These are phyloP conservation scores for Crassisporium funariophilum DNA, from an alignment of 768 basidiomycete species.

Conservation along the genomic window DNA sequence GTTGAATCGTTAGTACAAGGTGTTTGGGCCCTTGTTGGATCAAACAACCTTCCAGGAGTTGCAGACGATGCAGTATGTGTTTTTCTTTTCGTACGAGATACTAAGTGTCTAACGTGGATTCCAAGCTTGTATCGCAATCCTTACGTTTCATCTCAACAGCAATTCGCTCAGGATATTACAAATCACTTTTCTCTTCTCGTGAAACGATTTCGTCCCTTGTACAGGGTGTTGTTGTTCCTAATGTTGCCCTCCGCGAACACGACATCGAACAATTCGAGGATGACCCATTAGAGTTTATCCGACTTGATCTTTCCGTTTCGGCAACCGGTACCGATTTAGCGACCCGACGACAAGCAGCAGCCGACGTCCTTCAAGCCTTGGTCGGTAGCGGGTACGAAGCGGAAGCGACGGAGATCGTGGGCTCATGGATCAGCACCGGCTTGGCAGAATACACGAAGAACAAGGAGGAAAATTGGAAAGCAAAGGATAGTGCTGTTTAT, in stretches of 20 bases:
- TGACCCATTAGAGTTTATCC: slow-evolving; percentile 93
- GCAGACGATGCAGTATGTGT: slow-evolving; percentile 71
- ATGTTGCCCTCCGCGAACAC: slow-evolving; percentile 83
- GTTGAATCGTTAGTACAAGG: slow-evolving; percentile 78
- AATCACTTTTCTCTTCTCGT: slow-evolving; percentile 75
- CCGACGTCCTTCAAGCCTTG: slow-evolving; percentile 92
- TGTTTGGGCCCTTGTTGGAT: slow-evolving; percentile 89
- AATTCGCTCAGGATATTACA: slow-evolving; percentile 86
- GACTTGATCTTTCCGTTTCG: slow-evolving; percentile 77
- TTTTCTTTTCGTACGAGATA: slow-evolving; percentile 2
- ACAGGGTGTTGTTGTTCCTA: slow-evolving; percentile 92
- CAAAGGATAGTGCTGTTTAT: slow-evolving; percentile 93
- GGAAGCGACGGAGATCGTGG: slow-evolving; percentile 86
- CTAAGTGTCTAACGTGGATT: not conserved
- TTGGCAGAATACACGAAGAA: slow-evolving; percentile 69
- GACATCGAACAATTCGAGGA: slow-evolving; percentile 97
- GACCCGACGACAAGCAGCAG: slow-evolving; percentile 90
- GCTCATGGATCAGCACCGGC: slow-evolving; percentile 79
- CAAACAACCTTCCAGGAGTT: slow-evolving; percentile 65
- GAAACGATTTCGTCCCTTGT: slow-evolving; percentile 83
- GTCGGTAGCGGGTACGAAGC: slow-evolving; percentile 79
- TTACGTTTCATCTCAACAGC: slow-evolving; percentile 90
- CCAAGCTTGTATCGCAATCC: slow-evolving; percentile 85
- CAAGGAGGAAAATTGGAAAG: slow-evolving; percentile 72
- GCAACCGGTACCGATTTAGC: slow-evolving; percentile 66